phyloP scores from a whole-genome alignment of 2,329 filamentous ascomycete genomes.

The Drechslera avenae region DNA sequence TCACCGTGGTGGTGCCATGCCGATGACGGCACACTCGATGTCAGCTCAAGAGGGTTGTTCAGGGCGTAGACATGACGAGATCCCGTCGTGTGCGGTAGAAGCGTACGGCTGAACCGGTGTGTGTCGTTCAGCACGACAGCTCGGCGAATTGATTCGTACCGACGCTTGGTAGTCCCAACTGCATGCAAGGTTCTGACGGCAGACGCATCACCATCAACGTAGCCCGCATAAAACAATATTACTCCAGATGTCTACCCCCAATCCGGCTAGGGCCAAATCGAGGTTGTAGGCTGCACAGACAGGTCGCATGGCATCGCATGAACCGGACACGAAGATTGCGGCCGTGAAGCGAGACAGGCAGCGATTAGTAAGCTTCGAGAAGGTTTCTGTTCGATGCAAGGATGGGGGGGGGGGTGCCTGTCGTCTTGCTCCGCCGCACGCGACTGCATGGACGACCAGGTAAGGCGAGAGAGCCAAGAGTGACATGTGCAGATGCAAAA shows the following conservation, averaged over 20 bases:
- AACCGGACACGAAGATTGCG: conserved; percentile 25
- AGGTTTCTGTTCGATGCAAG: conserved; percentile 3
- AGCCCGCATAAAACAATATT: conserved; percentile 37
- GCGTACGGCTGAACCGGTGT: conserved; percentile 25
- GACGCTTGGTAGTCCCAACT: conserved; percentile 24
- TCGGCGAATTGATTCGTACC: conserved; percentile 36
- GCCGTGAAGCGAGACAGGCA: conserved; percentile 9
- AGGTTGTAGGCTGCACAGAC: conserved; percentile 22
- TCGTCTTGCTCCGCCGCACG: conserved; percentile 1
- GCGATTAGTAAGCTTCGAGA: conserved; percentile 7
- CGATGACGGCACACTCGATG: conserved; percentile 34
- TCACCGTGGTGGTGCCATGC: conserved; percentile 24
- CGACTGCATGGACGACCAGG: conserved; percentile 3
- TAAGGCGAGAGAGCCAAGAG: conserved; percentile 1
- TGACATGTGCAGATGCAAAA: neutral
- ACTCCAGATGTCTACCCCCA: conserved; percentile 24
- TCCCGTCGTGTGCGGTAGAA: conserved; percentile 26
- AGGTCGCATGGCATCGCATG: conserved; percentile 22
- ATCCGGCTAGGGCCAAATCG: conserved; percentile 12
- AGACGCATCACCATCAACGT: conserved; percentile 35
- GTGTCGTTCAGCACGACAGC: conserved; percentile 27
- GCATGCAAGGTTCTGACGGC: conserved; percentile 36
- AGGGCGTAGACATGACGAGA: conserved; percentile 28
- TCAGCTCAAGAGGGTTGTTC: conserved; percentile 20
- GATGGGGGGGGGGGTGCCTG: no score